Base-by-base conservation (phyloP, 352 stramenopile species). In the Saprolegnia diclina region DNA sequence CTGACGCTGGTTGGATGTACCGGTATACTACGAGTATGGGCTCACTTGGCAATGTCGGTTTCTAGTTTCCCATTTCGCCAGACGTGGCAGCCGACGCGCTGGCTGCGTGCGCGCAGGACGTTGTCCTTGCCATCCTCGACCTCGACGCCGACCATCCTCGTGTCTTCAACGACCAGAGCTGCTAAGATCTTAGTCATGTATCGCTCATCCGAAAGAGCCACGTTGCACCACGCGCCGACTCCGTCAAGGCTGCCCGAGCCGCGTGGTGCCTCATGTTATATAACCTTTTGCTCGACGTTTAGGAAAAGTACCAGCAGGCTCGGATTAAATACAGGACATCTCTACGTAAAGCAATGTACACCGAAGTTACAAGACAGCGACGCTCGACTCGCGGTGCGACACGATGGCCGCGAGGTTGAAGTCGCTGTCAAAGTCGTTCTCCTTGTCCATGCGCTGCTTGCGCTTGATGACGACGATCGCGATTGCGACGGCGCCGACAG, bases 391-490 rank as follows among this genome's bases (percentile, higher is more conserved):
- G 19, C 45, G 63, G 19, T 38, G 63, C 21, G 45, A 52, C 16
- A 52, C 37, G 14, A 69, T 37, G 10, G 63, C 44, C 4, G 63
- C 21, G 10, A 61, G 63, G 19, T 37, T 52, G 37, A 42, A 52
- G 19, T 69, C 46, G 37, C 32, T 42, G 38, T 61, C 63, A 22
- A 63, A 48, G 45, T 69, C 63, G 22, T 56, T 55, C 6, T 63
- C 26, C 48, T 69, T 69, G 44, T 69, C 63, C 18, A 48, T 40
- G 26, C 53, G 54, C 35, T 69, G 24, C 53, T 69, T 69, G 50
- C 46, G 63, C 14, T 61, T 40, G 46, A 69, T 63, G 26, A 46
- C 50, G 26, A 38, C 48, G 45, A 69, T n/a, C 19, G 53, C 63
- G 18, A 24, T 24, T 3, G 24, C 52, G 52, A 59, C 52, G 19